phyloP scores from a whole-genome alignment of 2,329 filamentous ascomycete genomes.

The Venturia pyrina region DNA sequence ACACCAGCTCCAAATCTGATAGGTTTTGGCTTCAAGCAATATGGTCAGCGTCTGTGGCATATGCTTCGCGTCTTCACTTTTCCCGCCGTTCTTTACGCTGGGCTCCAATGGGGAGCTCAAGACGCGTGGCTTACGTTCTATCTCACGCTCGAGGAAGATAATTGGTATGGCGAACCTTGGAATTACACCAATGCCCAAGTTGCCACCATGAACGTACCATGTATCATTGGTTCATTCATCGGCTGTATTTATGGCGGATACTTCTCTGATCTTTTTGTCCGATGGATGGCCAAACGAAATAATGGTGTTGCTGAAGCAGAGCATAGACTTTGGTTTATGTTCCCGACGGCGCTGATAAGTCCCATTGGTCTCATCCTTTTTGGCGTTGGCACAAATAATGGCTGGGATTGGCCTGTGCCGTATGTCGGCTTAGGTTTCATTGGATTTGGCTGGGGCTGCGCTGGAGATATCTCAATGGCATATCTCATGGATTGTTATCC shows the following conservation, averaged over 20 bases:
- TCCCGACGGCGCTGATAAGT: conserved; percentile 39
- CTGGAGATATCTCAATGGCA: conserved; percentile 36
- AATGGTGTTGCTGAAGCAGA: conserved; percentile 46
- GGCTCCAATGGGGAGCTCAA: conserved; percentile 50
- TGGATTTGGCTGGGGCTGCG: conserved; percentile 50
- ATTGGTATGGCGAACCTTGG: conserved; percentile 44
- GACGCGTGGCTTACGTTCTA: conserved; percentile 53
- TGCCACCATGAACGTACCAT: conserved; percentile 49
- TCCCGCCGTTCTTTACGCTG: conserved; percentile 47
- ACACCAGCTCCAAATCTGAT: conserved; percentile 45
- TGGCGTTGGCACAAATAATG: conserved; percentile 41
- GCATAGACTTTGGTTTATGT: conserved; percentile 43
- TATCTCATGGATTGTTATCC: conserved; percentile 10
- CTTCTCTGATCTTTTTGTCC: conserved; percentile 45
- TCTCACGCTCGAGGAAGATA: conserved; percentile 47
- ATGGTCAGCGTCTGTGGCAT: conserved; percentile 42
- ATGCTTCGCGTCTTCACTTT: conserved; percentile 49
- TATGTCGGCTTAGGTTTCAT: conserved; percentile 49
- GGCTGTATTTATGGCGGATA: conserved; percentile 50
- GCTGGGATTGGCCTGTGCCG: conserved; percentile 43
- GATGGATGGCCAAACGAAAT: conserved; percentile 45
- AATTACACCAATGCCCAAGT: conserved; percentile 44
- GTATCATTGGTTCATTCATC: conserved; percentile 43
- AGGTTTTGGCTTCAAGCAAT: conserved; percentile 45
- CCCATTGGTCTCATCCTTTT: conserved; percentile 44